Evolutionary conservation across 108 stramenopile genomes (phyloP).

Genomic region (Asterionellopsis glacialis): DNA sequence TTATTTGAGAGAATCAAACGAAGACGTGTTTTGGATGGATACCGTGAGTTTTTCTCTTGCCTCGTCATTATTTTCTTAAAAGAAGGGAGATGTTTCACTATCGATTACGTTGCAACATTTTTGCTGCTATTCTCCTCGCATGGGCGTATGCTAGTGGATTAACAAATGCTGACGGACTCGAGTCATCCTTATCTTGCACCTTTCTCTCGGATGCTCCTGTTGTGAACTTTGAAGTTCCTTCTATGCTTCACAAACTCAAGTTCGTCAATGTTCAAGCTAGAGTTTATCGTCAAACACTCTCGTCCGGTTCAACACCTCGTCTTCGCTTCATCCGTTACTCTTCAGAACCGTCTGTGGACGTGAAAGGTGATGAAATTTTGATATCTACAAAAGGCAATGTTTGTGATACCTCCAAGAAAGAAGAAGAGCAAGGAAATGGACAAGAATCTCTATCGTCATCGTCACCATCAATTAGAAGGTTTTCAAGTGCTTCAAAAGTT

Average conservation of each 20-base stretch:
- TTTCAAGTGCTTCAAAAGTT: not conserved
- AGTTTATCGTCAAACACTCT: not conserved
- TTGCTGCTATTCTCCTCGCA: too few species aligned
- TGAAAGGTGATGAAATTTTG: not conserved
- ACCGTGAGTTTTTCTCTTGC: too few species aligned
- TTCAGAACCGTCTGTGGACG: not conserved
- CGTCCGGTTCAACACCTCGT: not conserved
- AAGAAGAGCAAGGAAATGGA: not conserved
- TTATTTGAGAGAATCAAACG: too few species aligned
- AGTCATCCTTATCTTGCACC: not conserved
- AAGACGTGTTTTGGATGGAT: too few species aligned
- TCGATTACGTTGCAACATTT: too few species aligned
- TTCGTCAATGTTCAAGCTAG: not conserved
- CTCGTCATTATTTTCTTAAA: too few species aligned
- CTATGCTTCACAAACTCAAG: not conserved
- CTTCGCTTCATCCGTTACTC: not conserved
- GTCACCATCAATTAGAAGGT: not conserved
- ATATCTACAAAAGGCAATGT: not conserved
- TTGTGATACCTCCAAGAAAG: not conserved
- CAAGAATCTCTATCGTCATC: too few species aligned
- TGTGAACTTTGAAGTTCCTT: not conserved
- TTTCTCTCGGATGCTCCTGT: not conserved
- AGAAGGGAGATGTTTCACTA: too few species aligned
- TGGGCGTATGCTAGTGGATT: too few species aligned
- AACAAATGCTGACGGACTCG: too few species aligned